phyloP scores from a whole-genome alignment of 2,329 filamentous ascomycete genomes.

The Paecilomyces variotii region DNA sequence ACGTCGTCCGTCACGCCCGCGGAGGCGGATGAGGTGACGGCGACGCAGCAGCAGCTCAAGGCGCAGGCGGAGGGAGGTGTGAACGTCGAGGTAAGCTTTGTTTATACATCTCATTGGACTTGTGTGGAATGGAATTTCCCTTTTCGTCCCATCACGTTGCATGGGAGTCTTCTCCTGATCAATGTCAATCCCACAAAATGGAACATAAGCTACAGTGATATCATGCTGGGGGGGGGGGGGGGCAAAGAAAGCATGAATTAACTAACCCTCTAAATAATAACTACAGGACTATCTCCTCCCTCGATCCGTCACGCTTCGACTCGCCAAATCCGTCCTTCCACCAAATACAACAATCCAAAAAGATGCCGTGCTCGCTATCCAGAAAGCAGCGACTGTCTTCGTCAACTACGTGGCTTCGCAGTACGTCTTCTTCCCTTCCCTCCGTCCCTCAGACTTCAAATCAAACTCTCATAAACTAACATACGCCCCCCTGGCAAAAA shows the following conservation, averaged over 20 bases:
- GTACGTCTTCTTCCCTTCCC: constrained; percentile 30
- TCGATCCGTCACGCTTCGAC: constrained; percentile 52
- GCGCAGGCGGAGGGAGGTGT: constrained; percentile 30
- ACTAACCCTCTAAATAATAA: neutral
- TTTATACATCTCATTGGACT: neutral
- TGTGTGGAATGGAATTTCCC: too few relatives aligned
- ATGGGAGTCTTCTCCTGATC: too few relatives aligned
- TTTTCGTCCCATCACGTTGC: too few relatives aligned
- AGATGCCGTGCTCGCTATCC: constrained; percentile 56
- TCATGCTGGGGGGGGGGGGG: neutral
- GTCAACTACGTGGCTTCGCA: constrained; percentile 55
- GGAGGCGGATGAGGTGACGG: neutral
- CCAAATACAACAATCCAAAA: constrained; percentile 59
- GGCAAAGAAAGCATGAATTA: neutral
- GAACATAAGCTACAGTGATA: neutral
- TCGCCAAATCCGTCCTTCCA: constrained; percentile 56
- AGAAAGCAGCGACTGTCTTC: constrained; percentile 60
- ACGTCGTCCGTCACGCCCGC: neutral
- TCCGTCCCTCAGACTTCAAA: constrained; percentile 1
- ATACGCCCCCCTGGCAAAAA: neutral
- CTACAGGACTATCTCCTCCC: constrained; percentile 54
- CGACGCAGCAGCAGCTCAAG: constrained; percentile 33
- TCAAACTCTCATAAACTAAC: constrained; percentile 1
- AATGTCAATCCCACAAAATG: neutral
- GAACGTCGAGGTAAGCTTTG: constrained; percentile 29